These are phyloP conservation scores for Alternaria rosae DNA, from an alignment of 2,329 filamentous ascomycete species.

Conservation along the genomic window DNA sequence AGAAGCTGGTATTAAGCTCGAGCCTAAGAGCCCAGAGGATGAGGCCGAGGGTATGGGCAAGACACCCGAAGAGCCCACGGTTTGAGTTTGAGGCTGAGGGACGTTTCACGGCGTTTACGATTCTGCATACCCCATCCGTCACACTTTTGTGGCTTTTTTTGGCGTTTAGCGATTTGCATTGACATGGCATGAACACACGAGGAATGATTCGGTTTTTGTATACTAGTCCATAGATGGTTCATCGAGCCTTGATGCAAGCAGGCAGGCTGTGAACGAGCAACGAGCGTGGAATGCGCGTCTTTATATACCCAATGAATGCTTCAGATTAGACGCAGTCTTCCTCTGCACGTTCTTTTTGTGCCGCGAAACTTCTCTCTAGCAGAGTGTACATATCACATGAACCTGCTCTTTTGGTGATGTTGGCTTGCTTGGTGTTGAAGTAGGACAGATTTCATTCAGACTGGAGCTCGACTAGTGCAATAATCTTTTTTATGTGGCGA, in stretches of 20 bases:
- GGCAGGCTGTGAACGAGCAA: neutral
- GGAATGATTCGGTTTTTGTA: conserved; percentile 2
- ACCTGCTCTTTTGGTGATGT: neutral
- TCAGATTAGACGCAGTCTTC: neutral
- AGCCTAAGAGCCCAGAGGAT: conserved; percentile 13
- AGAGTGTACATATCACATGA: neutral
- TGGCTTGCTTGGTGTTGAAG: neutral
- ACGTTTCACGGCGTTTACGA: neutral
- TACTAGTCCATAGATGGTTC: neutral
- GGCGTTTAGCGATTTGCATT: conserved; percentile 8
- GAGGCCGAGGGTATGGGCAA: conserved; percentile 18
- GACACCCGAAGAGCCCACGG: conserved; percentile 23
- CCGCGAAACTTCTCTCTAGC: neutral
- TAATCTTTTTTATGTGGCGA: too few relatives aligned
- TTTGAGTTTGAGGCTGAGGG: conserved; percentile 4
- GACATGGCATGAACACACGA: conserved; percentile 7
- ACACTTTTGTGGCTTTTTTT: neutral
- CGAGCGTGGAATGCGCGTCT: neutral
- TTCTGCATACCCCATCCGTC: neutral
- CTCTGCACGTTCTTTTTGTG: neutral
- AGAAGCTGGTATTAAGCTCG: conserved; percentile 7
- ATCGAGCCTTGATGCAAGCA: neutral
- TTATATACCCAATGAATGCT: neutral
- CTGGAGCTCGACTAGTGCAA: neutral
- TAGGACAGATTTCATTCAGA: neutral